Base-by-base conservation (phyloP, 2,329 filamentous ascomycete species). In the Exophiala spinifera region DNA sequence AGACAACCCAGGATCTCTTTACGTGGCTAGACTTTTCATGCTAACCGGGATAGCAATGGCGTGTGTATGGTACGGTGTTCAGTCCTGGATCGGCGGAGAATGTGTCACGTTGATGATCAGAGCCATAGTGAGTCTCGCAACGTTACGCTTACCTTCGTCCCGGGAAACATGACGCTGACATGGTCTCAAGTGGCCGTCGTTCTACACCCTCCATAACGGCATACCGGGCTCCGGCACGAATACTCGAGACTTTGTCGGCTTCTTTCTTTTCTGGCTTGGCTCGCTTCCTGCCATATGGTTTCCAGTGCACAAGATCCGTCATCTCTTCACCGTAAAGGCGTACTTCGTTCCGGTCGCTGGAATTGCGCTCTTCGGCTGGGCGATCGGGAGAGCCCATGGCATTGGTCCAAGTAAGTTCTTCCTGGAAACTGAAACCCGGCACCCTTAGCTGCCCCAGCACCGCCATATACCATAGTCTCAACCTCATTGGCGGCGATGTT, bases 251-350 rank as follows among this genome's bases (percentile, higher is more conserved):
- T 69, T 74, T 49, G 61, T 73, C 23, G 68, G 66, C 1, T 72
- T 64, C 51, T 61, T 73, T n/a, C 48, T 74, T 17, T 74, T 70
- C 50, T 61, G 61, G 59, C 10, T 56, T 3, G 54, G 57, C 2
- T 63, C 61, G 14, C 51, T 63, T 19, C 61, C 61, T 13, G 56
- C 56, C 34, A 51, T 63, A 25, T 63, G 69, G 64, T 70, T 3
- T 50, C 72, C 20, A 52, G 68, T 31, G 53, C 64, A 65, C 50
- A 55, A 64, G 42, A 64, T 65, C 44, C 84, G 91, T 43, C 91
- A 96, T 69, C 76, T 96, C 3, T 96, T 96, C 73, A 96, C 91
- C 0, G 87, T 89, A 66, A 96, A 96, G 74, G 85, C 91, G 0
- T 88, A 84, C 66, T 82, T 95, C 56, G 91, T 94, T 0, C 91